These are phyloP conservation scores for Claviceps cyperi DNA, from an alignment of 2,329 filamentous ascomycete genomes.

Conservation along the genomic window DNA sequence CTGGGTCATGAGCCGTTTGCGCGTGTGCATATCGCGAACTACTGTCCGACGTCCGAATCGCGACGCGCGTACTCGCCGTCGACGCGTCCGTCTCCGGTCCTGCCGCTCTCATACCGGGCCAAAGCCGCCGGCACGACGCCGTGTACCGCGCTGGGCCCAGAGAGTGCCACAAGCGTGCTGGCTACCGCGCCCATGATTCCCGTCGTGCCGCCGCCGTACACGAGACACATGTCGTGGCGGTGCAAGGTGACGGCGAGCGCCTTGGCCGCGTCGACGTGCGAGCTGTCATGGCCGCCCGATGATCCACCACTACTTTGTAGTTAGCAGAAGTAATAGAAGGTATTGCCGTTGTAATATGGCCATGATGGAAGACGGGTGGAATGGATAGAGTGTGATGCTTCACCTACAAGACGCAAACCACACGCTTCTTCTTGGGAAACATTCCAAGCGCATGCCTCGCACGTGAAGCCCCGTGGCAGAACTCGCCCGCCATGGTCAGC, in stretches of 20 bases:
- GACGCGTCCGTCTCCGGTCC: constrained; percentile 27
- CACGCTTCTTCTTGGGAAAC: neutral
- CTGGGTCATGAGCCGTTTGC: constrained; percentile 81
- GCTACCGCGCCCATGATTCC: constrained; percentile 91
- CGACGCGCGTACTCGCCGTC: constrained; percentile 30
- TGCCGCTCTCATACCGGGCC: constrained; percentile 58
- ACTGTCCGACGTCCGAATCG: constrained; percentile 72
- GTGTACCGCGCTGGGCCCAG: constrained; percentile 68
- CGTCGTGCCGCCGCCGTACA: constrained; percentile 86
- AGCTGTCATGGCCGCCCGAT: constrained; percentile 49
- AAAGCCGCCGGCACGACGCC: constrained; percentile 82
- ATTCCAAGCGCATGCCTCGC: neutral
- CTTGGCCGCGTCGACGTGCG: constrained; percentile 64
- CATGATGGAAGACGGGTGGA: neutral
- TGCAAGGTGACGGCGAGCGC: constrained; percentile 59
- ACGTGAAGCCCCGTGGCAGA: neutral
- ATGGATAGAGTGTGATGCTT: neutral
- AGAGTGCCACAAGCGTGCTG: constrained; percentile 66
- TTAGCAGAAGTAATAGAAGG: neutral
- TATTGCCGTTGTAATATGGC: neutral
- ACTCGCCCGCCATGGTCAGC: neutral
- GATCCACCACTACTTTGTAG: neutral
- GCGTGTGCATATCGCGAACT: constrained; percentile 86
- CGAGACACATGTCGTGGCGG: constrained; percentile 59
- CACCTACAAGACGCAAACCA: constrained; percentile 1